Evolutionary conservation across 768 basidiomycete genomes (phyloP), one percentile per base, ranked within the genome.

Genomic region (Myochromella boudieri): DNA sequence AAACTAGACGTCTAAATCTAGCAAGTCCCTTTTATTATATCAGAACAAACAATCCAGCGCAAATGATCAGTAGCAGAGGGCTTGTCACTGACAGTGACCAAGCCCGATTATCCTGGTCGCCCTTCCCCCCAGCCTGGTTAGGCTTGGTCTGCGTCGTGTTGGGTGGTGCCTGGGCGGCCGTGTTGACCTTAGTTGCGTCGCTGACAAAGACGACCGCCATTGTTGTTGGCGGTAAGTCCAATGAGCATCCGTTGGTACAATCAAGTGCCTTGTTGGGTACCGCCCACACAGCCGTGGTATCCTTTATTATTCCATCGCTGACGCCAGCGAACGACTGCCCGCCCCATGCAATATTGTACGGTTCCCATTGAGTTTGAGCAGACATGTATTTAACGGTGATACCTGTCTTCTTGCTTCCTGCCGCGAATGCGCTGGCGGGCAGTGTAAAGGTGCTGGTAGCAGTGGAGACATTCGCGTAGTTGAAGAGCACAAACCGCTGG

Each of bases 341-440:
- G 15, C 80, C 81, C 82, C 82, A 87, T 6, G 74, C 71, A 57
- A 85, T 82, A 34, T 79, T 68, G 46, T 65, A 70, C 51, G 72
- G 70, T 61, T 82, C 82, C 12, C 62, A 57, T 14, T 77, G 67
- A 46, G 64, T 70, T 4, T 72, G 60, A 1, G 80, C 80, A 3
- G 66, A 55, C n/a, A 80, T 64, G 52, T 70, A 81, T 50, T 76
- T 76, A 10, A 79, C 71, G 14, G 62, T 61, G 21, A 76, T 59
- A 15, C 15, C 24, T 11, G 63, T 60, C 27, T 59, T 58, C 14
- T 56, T 56, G 10, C 24, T 48, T 27, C 32, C 47, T 2, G 60
- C 49, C 14, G 53, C 50, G 52, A 68, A 62, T 3, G 57, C 52
- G 33, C 46, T 69, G 21, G 54, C 55, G 45, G 67, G 76, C 17